Evolutionary conservation across 2,329 filamentous ascomycete genomes (phyloP), one percentile per base, ranked within the genome.

Genomic region (Stemphylium beticola): DNA sequence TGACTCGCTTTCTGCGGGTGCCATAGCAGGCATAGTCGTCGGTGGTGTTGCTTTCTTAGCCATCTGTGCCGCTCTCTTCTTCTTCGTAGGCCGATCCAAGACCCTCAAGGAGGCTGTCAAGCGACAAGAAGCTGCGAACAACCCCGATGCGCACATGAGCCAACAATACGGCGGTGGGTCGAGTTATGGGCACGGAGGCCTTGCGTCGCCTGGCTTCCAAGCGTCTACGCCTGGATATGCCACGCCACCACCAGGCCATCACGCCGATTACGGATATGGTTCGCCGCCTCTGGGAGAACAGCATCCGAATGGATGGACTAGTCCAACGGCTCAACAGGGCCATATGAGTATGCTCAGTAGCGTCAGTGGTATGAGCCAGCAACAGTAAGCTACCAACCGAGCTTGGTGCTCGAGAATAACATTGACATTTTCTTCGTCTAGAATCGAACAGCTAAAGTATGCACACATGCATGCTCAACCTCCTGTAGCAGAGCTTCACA

Each of bases 21-120:
- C 73, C 1, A 80, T 80, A 36, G 76, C 73, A 0, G 78, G 78
- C 7, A 79, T 90, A 74, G 90, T 85, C 77, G 79, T 86, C 38
- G 87, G 86, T 38, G 87, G 82, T 0, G 77, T 87, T 4, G 75
- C 87, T 20, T 72, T 91, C 37, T 79, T 93, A 4, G 77, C 86
- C 8, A 78, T 82, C 38, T 74, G 86, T 44, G 88, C 83, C 2
- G 75, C 87, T 0, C 77, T 87, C 4, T 80, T 87, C 63, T 92
- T 88, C 86, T 79, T 82, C 37, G 87, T 88, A 80, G 85, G 81
- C 2, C 77, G 78, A 29, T 68, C 62, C 17, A 73, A 68, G 52
- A 61, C 59, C 4, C 59, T 73, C 2, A 74, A 73, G 49, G 69
- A 74, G 43, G 40, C 55, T 10, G 26, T 61, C 32, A 49, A 55